Base-by-base conservation (phyloP, 192 early-diverging fungal species). In the Pecoramyces ruminantium region DNA sequence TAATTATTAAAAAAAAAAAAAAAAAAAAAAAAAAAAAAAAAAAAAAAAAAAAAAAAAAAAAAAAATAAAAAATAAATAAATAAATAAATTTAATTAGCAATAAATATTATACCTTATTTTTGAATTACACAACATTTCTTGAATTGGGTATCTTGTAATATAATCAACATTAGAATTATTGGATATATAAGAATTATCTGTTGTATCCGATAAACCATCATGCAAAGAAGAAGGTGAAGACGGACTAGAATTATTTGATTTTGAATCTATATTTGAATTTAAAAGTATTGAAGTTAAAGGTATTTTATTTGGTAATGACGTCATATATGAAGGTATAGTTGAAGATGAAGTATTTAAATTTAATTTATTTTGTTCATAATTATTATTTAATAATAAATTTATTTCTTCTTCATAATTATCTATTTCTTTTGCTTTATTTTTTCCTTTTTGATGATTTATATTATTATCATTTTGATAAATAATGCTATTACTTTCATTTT, bases 91-190 rank as follows among this genome's bases (percentile, higher is more conserved):
- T n/a, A n/a, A n/a, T n/a, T n/a, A n/a, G n/a, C n/a, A n/a, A n/a
- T n/a, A n/a, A n/a, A n/a, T n/a, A n/a, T n/a, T n/a, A n/a, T n/a
- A 93, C 93, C 93, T 94, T 67, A 98, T 96, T 85, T 98, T 98
- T 77, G 91, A 90, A 28, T 89, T 82, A 85, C 92, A 94, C 18
- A 84, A 84, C 82, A 97, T 95, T 80, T 94, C 93, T 29, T 88
- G 86, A 25, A 93, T 85, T 11, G 97, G 97, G 81, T 94, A 98
- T 78, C 80, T 78, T 27, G 80, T 79, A 34, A 38, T 29, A 77
- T 30, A 29, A 77, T 80, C 29, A 83, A 84, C 78, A 77, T 78
- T 58, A 85, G 16, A 8, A 80, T 25, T 40, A 28, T 25, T 79
- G 4, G 78, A 78, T 29, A 29, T 78, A n/a, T 21, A 27, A 1